Evolutionary conservation across 2,329 filamentous ascomycete genomes (phyloP), one percentile per base, ranked within the genome.

Genomic region (Colletotrichum sp.): DNA sequence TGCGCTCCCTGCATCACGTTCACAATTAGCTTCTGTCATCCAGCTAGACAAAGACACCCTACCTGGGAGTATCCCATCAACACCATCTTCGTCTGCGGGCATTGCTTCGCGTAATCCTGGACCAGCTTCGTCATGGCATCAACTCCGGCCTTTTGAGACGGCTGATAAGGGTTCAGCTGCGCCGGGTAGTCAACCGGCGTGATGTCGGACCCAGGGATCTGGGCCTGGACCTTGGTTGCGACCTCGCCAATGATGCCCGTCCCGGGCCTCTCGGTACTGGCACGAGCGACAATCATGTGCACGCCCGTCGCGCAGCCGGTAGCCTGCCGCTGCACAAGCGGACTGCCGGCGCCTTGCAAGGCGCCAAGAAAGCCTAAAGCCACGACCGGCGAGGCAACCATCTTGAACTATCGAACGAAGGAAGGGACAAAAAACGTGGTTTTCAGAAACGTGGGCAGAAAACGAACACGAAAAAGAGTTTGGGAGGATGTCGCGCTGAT

Each of bases 21-120:
- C 24, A 24, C 24, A 5, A 34, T 49, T 15, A 32, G 18, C 8
- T 30, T 57, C 36, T 52, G 44, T 13, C 44, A 24, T 21, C 8
- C 44, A 21, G n/a, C 10, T 13, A 24, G n/a, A 52, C n/a, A 5
- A 8, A 5, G 0, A 1, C 75, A 6, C 78, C 77, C 18, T 39
- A 83, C 84, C 81, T 87, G 86, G 2, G 86, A 87, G 71, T 86
- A 87, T 1, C 86, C 86, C 63, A 87, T 69, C 28, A 87, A 77
- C 5, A 85, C 86, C 69, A 87, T 81, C 79, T 86, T 86, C 67
- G 80, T 80, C 16, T 83, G 78, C 2, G 86, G 85, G 44, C 86
- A 87, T 8, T 79, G 79, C 39, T 79, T 69, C 71, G 81, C 78
- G 70, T 87, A 86, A 30, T 80, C 75, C n/a, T 78, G 76, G n/a